Conservation (phyloP, 2,329 filamentous ascomycete genomes). For the Diplodia corticola region DNA sequence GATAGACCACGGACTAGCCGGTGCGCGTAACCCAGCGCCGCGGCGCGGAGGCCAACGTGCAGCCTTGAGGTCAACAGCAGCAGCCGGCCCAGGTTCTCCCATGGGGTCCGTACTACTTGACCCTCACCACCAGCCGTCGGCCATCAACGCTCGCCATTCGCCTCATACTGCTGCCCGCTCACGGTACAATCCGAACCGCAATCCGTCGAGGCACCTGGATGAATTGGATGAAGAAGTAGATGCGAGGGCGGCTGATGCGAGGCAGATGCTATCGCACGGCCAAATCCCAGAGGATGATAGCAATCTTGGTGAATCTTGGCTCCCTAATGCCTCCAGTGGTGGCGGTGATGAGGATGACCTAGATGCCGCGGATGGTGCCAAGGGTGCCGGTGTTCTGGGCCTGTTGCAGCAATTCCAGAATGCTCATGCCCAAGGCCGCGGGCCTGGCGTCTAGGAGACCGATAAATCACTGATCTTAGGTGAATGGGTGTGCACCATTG, state of each 20-base stretch:
- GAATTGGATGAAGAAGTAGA: conserved; percentile 26
- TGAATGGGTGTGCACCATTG: background rate
- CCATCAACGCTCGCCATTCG: conserved; percentile 46
- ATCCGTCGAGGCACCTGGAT: conserved; percentile 27
- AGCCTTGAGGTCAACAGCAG: conserved; percentile 28
- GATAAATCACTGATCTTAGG: background rate
- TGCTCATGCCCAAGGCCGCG: conserved; percentile 55
- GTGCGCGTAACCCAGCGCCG: background rate
- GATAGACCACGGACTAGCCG: background rate
- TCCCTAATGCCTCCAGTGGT: conserved; percentile 43
- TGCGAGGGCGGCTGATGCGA: background rate
- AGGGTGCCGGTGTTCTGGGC: conserved; percentile 61
- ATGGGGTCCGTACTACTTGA: conserved; percentile 74
- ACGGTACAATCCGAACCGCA: conserved; percentile 44
- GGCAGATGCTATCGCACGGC: conserved; percentile 42
- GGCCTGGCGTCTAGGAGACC: conserved; percentile 30
- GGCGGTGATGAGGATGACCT: conserved; percentile 49
- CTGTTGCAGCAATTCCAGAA: conserved; percentile 68
- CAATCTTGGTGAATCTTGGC: conserved; percentile 62
- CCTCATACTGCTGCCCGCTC: conserved; percentile 50
- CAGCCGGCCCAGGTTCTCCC: conserved; percentile 51
- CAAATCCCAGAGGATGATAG: conserved; percentile 53
- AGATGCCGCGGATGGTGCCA: conserved; percentile 40
- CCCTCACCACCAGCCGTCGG: conserved; percentile 70
- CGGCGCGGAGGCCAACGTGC: background rate